Percentiles rank a stretch among this genome's conserved stretches.
phyloP scores from a whole-genome alignment of 306 rosid genomes.

The Leucaena leucocephala region DNA sequence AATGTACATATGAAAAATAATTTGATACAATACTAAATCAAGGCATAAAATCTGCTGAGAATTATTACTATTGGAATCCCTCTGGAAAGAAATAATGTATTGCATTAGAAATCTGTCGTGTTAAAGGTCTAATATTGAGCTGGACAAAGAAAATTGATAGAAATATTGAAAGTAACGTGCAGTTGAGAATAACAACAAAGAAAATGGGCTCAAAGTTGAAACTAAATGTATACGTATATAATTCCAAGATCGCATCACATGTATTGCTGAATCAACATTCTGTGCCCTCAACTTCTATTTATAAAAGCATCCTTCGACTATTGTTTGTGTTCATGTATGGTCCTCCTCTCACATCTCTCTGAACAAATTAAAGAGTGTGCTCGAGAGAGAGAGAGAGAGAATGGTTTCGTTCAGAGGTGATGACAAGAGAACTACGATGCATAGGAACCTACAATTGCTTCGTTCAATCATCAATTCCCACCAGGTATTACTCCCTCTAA shows the following conservation, averaged over 20 bases:
- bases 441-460: constrained; percentile 59
- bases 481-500: constrained; percentile 44
- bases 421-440: constrained; percentile 52
- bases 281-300: constrained; percentile 44
- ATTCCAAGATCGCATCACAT: constrained; percentile 55
- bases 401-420: constrained; percentile 58
- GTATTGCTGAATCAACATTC: constrained; percentile 48
- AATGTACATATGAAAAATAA: background rate
- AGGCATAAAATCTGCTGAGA: background rate
- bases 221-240: constrained; percentile 27
- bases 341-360: background rate
- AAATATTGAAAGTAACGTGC: constrained; percentile 24
- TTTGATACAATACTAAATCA: background rate
- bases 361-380: background rate
- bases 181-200: constrained; percentile 23
- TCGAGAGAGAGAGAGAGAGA: constrained; percentile 17
- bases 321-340: constrained; percentile 21
- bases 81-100: background rate
- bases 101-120: constrained; percentile 16
- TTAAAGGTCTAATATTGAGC: constrained; percentile 30
- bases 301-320: constrained; percentile 33
- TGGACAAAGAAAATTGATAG: constrained; percentile 24
- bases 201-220: constrained; percentile 39
- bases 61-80: background rate
- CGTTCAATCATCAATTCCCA: constrained; percentile 55